Evolutionary conservation across 2,329 filamentous ascomycete genomes (phyloP).

Genomic region (Neocucurbitaria cava): DNA sequence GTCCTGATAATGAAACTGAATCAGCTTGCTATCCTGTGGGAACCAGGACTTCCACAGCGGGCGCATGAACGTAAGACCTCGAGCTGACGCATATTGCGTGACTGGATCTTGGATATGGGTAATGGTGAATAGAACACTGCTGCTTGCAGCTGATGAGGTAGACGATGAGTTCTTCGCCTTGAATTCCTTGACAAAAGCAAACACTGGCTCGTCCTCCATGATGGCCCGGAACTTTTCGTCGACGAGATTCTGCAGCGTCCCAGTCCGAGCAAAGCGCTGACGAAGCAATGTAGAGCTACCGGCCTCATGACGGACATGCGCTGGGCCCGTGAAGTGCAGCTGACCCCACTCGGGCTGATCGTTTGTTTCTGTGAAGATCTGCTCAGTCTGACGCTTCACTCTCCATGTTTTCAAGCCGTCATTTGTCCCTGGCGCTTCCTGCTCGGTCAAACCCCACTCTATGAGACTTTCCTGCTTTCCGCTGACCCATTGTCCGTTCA

Average conservation of each 20-base stretch:
- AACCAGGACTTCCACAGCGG: constrained; percentile 84
- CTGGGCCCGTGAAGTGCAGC: constrained; percentile 76
- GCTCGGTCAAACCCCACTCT: constrained; percentile 67
- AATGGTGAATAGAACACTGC: constrained; percentile 74
- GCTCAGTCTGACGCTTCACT: constrained; percentile 65
- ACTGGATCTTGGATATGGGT: constrained; percentile 80
- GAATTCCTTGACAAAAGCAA: constrained; percentile 67
- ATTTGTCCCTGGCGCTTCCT: constrained; percentile 49
- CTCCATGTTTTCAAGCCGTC: constrained; percentile 70
- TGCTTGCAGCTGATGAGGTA: constrained; percentile 10
- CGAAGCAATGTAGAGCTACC: constrained; percentile 72
- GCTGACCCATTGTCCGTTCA: constrained; percentile 76
- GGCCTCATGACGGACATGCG: constrained; percentile 71
- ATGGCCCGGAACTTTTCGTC: constrained; percentile 73
- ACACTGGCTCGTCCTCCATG: constrained; percentile 80
- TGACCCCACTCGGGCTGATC: constrained; percentile 87
- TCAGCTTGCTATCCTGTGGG: constrained; percentile 64
- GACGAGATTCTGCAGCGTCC: constrained; percentile 69
- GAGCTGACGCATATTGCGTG: constrained; percentile 77
- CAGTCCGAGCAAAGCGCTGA: constrained; percentile 71
- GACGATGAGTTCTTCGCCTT: constrained; percentile 30
- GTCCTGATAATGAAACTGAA: constrained; percentile 79
- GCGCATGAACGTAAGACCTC: constrained; percentile 78
- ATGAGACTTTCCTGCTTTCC: constrained; percentile 74
- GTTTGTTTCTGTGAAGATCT: constrained; percentile 73